Conservation (phyloP, 805 yeast species). For the Priceomyces castillae region DNA sequence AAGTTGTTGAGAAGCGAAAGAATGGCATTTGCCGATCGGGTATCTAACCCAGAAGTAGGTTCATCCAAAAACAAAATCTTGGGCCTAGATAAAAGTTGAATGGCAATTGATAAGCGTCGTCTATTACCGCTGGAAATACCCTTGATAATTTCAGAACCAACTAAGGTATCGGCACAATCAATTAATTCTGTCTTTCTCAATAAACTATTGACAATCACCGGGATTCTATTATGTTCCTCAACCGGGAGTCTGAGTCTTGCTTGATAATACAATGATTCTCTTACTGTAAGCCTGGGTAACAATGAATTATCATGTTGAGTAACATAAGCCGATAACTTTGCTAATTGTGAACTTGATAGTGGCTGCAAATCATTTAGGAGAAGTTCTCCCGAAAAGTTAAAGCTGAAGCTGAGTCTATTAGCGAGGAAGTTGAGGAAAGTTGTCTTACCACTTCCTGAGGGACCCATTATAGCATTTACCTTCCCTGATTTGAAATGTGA, state of each 20-base stretch:
- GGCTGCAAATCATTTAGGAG: constrained; percentile 25
- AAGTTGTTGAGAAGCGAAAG: constrained; percentile 56
- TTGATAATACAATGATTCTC: constrained; percentile 71
- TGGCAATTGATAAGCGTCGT: constrained; percentile 77
- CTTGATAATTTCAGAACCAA: constrained; percentile 36
- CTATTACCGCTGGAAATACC: constrained; percentile 58
- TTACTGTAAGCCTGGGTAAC: constrained; percentile 67
- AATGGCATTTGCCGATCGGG: constrained; percentile 71
- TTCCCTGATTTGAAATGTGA: constrained; percentile 31
- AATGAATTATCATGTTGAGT: constrained; percentile 78
- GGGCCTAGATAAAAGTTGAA: constrained; percentile 72
- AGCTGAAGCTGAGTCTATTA: constrained; percentile 44
- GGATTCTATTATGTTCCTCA: constrained; percentile 34
- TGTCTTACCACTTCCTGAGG: constrained; percentile 46
- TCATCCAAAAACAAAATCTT: constrained; percentile 75
- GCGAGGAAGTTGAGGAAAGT: constrained; percentile 45
- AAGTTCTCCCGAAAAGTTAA: constrained; percentile 23
- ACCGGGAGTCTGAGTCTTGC: constrained; percentile 63
- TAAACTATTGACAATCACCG: constrained; percentile 52
- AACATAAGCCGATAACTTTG: constrained; percentile 63
- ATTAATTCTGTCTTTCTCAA: constrained; percentile 64
- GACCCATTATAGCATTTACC: constrained; percentile 46
- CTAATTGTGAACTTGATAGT: constrained; percentile 22
- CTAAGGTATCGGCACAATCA: constrained; percentile 72
- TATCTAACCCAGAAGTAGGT: constrained; percentile 86